phyloP scores from a whole-genome alignment of 257 asterid species.

The Petrea volubilis region DNA sequence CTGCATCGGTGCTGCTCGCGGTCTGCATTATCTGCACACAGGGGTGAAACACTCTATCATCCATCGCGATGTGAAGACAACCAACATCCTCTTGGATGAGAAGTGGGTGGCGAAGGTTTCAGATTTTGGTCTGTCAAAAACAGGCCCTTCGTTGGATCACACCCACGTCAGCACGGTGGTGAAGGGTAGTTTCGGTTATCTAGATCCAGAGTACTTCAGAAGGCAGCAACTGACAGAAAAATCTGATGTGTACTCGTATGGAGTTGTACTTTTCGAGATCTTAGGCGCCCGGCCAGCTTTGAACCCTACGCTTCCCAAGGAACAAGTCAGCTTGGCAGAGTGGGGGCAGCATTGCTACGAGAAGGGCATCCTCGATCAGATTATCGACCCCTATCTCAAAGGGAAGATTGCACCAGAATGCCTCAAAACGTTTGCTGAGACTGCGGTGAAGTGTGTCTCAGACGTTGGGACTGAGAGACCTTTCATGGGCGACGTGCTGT shows the following conservation, averaged over 20 bases:
- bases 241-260: conserved; percentile 46
- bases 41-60: conserved; percentile 46
- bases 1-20: conserved; percentile 45
- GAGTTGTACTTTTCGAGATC: conserved; percentile 40
- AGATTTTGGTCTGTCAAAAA: conserved; percentile 46
- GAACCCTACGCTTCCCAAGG: conserved; percentile 36
- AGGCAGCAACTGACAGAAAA: conserved; percentile 44
- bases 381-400: conserved; percentile 35
- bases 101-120: conserved; percentile 45
- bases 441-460: conserved; percentile 38
- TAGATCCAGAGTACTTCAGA: conserved; percentile 46
- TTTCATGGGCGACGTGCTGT: conserved; percentile 43
- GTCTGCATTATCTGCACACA: conserved; percentile 48
- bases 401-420: conserved; percentile 43
- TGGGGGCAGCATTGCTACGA: conserved; percentile 37
- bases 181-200: conserved; percentile 50
- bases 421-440: conserved; percentile 36
- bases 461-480: conserved; percentile 46
- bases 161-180: conserved; percentile 48
- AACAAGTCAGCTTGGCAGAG: conserved; percentile 47
- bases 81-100: conserved; percentile 45
- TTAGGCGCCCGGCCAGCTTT: conserved; percentile 41
- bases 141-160: conserved; percentile 26
- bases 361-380: conserved; percentile 35
- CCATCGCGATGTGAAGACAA: conserved; percentile 50